These are phyloP conservation scores for Tolypocladium nubicola DNA, from an alignment of 2,329 filamentous ascomycete genomes.

Conservation along the genomic window DNA sequence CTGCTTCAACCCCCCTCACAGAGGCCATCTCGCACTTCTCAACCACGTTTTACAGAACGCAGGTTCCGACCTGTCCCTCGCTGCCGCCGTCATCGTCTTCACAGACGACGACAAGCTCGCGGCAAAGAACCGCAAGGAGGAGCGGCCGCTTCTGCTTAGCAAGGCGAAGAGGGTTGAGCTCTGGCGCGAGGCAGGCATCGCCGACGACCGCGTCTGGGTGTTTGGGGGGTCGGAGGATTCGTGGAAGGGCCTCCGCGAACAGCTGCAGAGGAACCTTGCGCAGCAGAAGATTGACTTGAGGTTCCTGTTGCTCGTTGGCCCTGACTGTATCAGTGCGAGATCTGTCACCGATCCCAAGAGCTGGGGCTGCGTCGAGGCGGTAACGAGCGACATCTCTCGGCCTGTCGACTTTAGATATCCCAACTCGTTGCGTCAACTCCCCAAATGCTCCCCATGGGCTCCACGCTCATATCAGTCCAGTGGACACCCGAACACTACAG, in stretches of 20 bases:
- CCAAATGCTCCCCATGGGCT: conserved; percentile 9
- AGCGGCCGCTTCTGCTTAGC: conserved; percentile 7
- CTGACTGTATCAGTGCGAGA: conserved; percentile 10
- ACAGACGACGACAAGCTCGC: conserved; percentile 13
- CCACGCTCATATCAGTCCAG: background rate
- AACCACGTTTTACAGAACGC: conserved; percentile 15
- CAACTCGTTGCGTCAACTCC: conserved; percentile 11
- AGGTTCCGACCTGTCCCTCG: conserved; percentile 15
- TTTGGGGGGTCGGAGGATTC: conserved; percentile 8
- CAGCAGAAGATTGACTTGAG: conserved; percentile 8
- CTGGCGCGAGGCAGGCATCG: conserved; percentile 10
- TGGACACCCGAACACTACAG: too few species aligned
- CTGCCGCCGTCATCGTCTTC: conserved; percentile 19
- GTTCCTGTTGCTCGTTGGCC: conserved; percentile 13
- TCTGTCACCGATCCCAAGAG: conserved; percentile 5
- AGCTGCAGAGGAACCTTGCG: conserved; percentile 2
- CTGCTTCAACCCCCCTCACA: conserved; percentile 27
- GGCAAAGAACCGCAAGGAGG: conserved; percentile 9
- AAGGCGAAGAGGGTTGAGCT: conserved; percentile 12
- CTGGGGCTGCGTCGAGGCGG: conserved; percentile 12
- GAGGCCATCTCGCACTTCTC: conserved; percentile 21
- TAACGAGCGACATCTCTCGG: conserved; percentile 14
- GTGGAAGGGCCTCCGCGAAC: conserved; percentile 7
- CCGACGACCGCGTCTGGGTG: conserved; percentile 14
- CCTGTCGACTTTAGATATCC: conserved; percentile 14